These are phyloP conservation scores for Thelonectria blattea DNA, from an alignment of 2,329 filamentous ascomycete species.

Conservation along the genomic window DNA sequence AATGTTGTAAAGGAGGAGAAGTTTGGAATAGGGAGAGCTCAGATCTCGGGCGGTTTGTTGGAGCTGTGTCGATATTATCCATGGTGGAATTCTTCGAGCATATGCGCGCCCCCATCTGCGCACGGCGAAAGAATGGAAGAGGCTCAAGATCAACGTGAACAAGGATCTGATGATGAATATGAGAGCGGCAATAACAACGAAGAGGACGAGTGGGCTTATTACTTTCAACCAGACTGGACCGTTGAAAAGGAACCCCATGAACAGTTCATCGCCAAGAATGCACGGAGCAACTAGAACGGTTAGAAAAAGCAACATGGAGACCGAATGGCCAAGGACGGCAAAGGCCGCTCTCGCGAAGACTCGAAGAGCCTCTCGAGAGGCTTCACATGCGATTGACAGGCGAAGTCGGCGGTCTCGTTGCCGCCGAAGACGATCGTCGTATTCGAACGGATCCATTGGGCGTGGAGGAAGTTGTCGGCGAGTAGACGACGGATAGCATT, in stretches of 20 bases:
- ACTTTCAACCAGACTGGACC: not conserved
- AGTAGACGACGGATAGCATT: not conserved
- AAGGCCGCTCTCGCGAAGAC: not conserved
- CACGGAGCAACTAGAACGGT: not conserved
- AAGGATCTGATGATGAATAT: constrained; percentile 2
- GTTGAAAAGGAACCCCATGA: not conserved
- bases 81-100: constrained; percentile 8
- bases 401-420: not conserved
- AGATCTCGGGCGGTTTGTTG: constrained; percentile 3
- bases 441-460: constrained; percentile 1
- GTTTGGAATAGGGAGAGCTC: not conserved
- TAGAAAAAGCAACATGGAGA: not conserved
- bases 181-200: not conserved
- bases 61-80: constrained; percentile 9
- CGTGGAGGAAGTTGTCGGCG: not conserved
- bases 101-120: constrained; percentile 14
- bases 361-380: not conserved
- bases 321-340: not conserved
- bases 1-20: not conserved
- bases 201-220: not conserved
- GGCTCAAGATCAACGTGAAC: not conserved
- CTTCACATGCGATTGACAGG: constrained; percentile 9
- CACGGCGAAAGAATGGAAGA: constrained; percentile 4
- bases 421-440: not conserved
- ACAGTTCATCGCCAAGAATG: not conserved